Conservation (phyloP, 495 filamentous ascomycete species). For the Hypoxylon lienhwacheense region DNA sequence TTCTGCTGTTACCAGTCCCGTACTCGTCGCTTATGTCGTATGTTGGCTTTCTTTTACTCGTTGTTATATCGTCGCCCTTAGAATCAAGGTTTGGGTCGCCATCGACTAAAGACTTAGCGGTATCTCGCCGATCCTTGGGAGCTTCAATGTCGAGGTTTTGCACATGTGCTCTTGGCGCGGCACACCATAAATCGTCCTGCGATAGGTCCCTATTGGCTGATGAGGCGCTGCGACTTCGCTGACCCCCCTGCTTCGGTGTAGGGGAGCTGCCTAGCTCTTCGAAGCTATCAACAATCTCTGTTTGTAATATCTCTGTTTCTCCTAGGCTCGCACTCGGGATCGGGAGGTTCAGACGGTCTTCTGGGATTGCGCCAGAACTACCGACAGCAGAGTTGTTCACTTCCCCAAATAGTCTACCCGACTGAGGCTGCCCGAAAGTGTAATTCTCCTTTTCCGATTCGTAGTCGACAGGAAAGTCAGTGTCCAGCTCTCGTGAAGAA, state of each 20-base stretch:
- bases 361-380: slow-evolving; percentile 55
- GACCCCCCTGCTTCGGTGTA: slow-evolving; percentile 41
- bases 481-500: slow-evolving; percentile 21
- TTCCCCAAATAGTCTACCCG: slow-evolving; percentile 75
- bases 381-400: slow-evolving; percentile 69
- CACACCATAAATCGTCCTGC: slow-evolving; percentile 42
- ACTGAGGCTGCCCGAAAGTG: slow-evolving; percentile 42
- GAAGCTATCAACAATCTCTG: slow-evolving; percentile 48
- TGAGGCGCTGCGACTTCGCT: slow-evolving; percentile 13
- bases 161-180: slow-evolving; percentile 41
- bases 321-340: slow-evolving; percentile 37
- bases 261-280: slow-evolving; percentile 41
- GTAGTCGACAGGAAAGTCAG: slow-evolving; percentile 33
- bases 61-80: slow-evolving; percentile 36
- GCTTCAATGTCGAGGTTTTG: slow-evolving; percentile 51
- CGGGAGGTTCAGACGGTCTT: slow-evolving; percentile 51
- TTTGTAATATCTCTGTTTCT: slow-evolving; percentile 40
- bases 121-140: slow-evolving; percentile 46
- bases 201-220: slow-evolving; percentile 34
- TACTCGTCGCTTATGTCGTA: slow-evolving; percentile 44
- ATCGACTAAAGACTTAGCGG: slow-evolving; percentile 45
- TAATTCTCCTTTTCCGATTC: slow-evolving; percentile 50
- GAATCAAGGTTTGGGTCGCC: slow-evolving; percentile 11
- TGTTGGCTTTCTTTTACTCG: slow-evolving; percentile 51
- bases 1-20: slow-evolving; percentile 18